These are phyloP conservation scores for Dendrothele bispora DNA, from an alignment of 768 basidiomycete species.

Conservation along the genomic window DNA sequence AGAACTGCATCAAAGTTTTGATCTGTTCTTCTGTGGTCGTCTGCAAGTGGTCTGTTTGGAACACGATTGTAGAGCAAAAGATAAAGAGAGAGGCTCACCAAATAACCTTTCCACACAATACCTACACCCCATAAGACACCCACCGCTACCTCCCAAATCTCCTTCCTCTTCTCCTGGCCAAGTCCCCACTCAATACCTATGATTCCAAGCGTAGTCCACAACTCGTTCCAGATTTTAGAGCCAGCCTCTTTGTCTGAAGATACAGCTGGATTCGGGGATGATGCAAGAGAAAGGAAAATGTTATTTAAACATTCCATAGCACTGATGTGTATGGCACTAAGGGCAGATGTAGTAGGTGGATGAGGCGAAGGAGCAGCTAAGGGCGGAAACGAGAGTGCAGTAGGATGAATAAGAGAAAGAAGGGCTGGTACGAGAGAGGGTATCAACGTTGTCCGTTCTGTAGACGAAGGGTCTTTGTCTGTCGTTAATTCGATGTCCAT, in stretches of 20 bases:
- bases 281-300: constrained; percentile 73
- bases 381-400: constrained; percentile 80
- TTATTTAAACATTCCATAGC: constrained; percentile 92
- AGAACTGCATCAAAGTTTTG: constrained; percentile 64
- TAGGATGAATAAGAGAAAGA: constrained; percentile 70
- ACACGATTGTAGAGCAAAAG: constrained; percentile 1
- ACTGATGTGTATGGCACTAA: constrained; percentile 80
- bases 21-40: constrained; percentile 61
- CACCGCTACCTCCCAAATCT: constrained; percentile 77
- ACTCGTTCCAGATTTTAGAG: constrained; percentile 56
- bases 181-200: constrained; percentile 58
- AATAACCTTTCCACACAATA: constrained; percentile 64
- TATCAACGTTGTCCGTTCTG: constrained; percentile 43
- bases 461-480: constrained; percentile 14
- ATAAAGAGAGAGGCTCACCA: constrained; percentile 59
- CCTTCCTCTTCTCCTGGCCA: constrained; percentile 67
- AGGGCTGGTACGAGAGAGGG: constrained; percentile 67
- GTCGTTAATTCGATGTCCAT: constrained; percentile 40
- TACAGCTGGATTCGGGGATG: constrained; percentile 40
- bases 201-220: constrained; percentile 62
- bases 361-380: constrained; percentile 67
- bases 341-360: constrained; percentile 85
- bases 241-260: constrained; percentile 50
- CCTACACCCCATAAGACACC: constrained; percentile 91
- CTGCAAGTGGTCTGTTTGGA: constrained; percentile 27